Evolutionary conservation across 1,284 basidiomycete genomes (phyloP), one percentile per base, ranked within the genome.

Genomic region (Trichosporon asahii): DNA sequence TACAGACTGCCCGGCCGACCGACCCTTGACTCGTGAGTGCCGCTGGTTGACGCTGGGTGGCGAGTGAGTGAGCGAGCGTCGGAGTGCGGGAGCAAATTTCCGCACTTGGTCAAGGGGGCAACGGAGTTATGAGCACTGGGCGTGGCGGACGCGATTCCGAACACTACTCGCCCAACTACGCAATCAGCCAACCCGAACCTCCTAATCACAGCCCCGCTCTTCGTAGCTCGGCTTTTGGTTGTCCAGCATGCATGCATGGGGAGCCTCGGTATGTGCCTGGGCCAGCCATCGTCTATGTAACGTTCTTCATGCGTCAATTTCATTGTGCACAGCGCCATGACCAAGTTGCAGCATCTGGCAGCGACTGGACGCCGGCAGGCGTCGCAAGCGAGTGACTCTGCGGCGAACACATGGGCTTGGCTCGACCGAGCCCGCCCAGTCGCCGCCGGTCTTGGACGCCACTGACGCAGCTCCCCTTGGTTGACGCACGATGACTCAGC

Each of bases 171-270:
- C 3, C 23, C 49, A 61, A 23, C 57, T 18, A 61, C 57, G 57
- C 57, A 61, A 31, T 31, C 57, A 31, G 2, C 53, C 6, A 15
- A 1, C 53, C 27, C 29, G 55, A 27, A 9, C 21, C 57, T 61
- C 57, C 57, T 61, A 61, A 61, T 61, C 15, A 29, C 27, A 1
- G 27, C 15, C 15, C 18, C 15, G 29, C 29, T 33, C 57, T 61
- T 61, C 57, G 57, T 61, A 61, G 57, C 57, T 33, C 57, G 57
- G 57, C 57, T n/a, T 61, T 61, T 61, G 57, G 29, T 31, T 27
- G 31, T 23, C 27, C 29, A 61, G 29, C 57, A n/a, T 21, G 29
- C 29, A n/a, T 31, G 57, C 27, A 61, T 15, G 57, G 57, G 27
- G 15, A 12, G 29, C 55, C 44, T 46, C 44, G 44, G 23, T 12